Evolutionary conservation across 441 rosid genomes (phyloP).

Genomic region (Metrosideros polymorpha): DNA sequence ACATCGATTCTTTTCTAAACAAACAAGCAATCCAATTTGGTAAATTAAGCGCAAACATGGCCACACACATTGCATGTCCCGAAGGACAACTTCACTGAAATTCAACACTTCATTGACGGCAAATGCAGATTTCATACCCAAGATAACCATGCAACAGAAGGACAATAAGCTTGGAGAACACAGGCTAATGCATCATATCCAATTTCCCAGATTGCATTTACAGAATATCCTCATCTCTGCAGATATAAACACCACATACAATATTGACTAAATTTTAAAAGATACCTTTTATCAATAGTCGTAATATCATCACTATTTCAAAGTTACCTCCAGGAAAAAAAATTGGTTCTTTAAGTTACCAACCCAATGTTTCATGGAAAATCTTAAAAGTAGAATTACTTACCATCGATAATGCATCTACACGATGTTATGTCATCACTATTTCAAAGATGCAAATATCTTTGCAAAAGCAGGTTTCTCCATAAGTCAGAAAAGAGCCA

Average conservation of each 20-base stretch:
- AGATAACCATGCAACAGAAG: not conserved
- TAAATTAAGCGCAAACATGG: not conserved
- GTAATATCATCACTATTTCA: not conserved
- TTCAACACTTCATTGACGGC: not conserved
- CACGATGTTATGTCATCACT: too few species aligned
- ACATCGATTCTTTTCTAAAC: not conserved
- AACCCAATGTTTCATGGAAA: not conserved
- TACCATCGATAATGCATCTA: not conserved
- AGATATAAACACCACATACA: not conserved
- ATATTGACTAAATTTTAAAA: not conserved
- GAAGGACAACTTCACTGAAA: not conserved
- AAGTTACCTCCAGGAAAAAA: not conserved
- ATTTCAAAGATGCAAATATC: not conserved
- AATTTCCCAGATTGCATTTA: not conserved
- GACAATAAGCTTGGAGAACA: not conserved
- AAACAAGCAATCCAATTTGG: not conserved
- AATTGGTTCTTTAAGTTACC: not conserved
- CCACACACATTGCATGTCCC: not conserved
- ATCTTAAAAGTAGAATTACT: not conserved
- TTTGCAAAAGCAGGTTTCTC: not conserved
- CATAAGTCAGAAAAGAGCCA: not conserved
- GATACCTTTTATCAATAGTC: not conserved
- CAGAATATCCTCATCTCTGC: not conserved
- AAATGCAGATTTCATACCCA: not conserved
- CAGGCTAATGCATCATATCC: not conserved